These are phyloP conservation scores for Bisporella sp. DNA, from an alignment of 2,329 filamentous ascomycete genomes.

Conservation along the genomic window DNA sequence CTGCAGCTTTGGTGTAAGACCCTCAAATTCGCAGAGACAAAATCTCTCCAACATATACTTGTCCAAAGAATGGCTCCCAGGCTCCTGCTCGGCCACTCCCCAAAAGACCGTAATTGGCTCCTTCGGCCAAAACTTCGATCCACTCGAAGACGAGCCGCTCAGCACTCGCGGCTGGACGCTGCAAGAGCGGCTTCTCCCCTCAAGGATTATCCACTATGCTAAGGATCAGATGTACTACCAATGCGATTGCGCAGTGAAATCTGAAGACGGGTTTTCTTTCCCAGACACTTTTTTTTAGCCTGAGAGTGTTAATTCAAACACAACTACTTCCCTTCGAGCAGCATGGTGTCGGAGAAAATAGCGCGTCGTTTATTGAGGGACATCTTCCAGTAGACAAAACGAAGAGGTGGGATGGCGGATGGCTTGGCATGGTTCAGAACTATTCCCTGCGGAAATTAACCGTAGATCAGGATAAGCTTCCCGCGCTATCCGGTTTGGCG, in stretches of 20 bases:
- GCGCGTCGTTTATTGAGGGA: too few relatives aligned
- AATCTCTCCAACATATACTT: background rate
- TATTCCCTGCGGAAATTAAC: too few relatives aligned
- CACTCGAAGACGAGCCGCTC: background rate
- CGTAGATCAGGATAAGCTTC: too few relatives aligned
- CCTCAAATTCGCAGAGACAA: background rate
- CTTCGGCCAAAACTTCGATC: background rate
- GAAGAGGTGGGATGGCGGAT: too few relatives aligned
- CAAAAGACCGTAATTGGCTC: background rate
- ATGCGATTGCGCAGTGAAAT: background rate
- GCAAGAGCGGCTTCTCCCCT: background rate
- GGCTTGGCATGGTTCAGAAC: too few relatives aligned
- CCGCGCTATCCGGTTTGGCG: too few relatives aligned
- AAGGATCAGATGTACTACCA: background rate
- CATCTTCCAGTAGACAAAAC: too few relatives aligned
- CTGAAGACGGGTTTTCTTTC: background rate
- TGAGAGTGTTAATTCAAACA: too few relatives aligned
- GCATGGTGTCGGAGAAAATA: too few relatives aligned
- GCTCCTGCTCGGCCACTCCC: background rate
- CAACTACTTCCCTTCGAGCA: too few relatives aligned
- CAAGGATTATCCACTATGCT: background rate
- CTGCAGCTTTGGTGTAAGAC: background rate
- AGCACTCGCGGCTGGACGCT: conserved; percentile 2
- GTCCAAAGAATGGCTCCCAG: background rate
- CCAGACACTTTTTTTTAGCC: background rate